These are phyloP conservation scores for Paracoccidioides brasiliensis DNA, from an alignment of 2,329 filamentous ascomycete genomes.

Conservation along the genomic window DNA sequence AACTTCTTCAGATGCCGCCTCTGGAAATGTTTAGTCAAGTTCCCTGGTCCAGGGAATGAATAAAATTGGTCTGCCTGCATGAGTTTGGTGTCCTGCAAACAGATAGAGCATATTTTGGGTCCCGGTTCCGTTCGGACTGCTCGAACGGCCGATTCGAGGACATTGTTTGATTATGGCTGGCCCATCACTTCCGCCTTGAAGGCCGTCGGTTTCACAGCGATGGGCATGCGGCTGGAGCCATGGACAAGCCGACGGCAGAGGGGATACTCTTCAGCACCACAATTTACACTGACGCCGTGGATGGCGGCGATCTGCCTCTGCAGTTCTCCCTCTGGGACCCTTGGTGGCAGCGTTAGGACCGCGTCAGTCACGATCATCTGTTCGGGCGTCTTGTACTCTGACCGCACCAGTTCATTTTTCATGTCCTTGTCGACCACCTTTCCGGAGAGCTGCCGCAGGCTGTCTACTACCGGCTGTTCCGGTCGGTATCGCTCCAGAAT, in stretches of 20 bases:
- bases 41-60: background rate
- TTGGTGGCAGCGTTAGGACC: conserved; percentile 1
- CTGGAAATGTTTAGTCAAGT: background rate
- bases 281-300: background rate
- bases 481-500: conserved; percentile 1
- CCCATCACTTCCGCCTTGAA: background rate
- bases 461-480: conserved; percentile 1
- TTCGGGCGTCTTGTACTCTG: background rate
- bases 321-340: background rate
- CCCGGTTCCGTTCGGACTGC: background rate
- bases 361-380: background rate
- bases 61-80: background rate
- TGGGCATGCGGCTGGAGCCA: background rate
- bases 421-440: conserved; percentile 3
- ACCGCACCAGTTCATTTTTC: background rate
- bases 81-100: background rate
- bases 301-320: background rate
- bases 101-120: background rate
- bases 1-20: background rate
- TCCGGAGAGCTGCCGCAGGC: background rate
- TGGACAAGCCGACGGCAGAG: background rate
- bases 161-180: background rate
- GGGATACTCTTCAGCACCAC: background rate
- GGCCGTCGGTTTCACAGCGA: background rate
- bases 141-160: background rate